Percentiles rank a stretch among this genome's conserved stretches.
Conservation (phyloP, 352 stramenopile genomes). For the Phytophthora kernoviae region DNA sequence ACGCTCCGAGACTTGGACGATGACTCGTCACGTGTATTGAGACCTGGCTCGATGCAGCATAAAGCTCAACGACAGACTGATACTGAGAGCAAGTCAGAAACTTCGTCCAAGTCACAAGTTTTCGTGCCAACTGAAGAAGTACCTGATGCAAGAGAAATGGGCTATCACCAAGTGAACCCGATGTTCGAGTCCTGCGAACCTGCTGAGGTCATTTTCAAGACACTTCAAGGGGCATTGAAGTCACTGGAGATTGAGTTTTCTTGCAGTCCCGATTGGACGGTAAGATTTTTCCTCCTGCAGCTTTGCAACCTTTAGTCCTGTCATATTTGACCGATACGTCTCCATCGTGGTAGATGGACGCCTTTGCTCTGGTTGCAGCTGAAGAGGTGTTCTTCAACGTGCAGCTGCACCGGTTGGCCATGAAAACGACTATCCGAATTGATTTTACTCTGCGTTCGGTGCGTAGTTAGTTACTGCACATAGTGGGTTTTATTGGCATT, state of each 20-base stretch:
- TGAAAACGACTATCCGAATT: conserved; percentile 58
- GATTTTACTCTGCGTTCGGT: conserved; percentile 77
- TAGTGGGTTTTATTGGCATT: no score
- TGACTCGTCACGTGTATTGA: conserved; percentile 22
- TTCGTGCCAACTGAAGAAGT: conserved; percentile 55
- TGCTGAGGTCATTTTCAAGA: conserved; percentile 47
- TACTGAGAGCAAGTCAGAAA: conserved; percentile 17
- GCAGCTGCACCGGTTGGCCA: conserved; percentile 55
- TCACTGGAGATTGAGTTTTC: conserved; percentile 56
- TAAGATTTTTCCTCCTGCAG: conserved; percentile 32
- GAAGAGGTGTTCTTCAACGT: conserved; percentile 74
- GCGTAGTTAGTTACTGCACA: conserved; percentile 16
- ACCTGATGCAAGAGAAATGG: conserved; percentile 48
- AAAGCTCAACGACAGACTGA: conserved; percentile 35
- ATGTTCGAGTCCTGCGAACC: conserved; percentile 73
- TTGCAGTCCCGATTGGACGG: conserved; percentile 61
- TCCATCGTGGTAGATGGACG: conserved; percentile 53
- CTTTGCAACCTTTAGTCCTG: conserved; percentile 3
- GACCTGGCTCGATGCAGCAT: conserved; percentile 9
- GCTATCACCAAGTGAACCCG: conserved; percentile 70
- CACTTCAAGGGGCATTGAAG: conserved; percentile 52
- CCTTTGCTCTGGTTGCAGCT: conserved; percentile 61
- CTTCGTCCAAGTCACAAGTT: conserved; percentile 17
- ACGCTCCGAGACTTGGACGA: conserved; percentile 47
- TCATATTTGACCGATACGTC: conserved; percentile 3